phyloP scores from a whole-genome alignment of 768 basidiomycete genomes.

The Collybia sordida region DNA sequence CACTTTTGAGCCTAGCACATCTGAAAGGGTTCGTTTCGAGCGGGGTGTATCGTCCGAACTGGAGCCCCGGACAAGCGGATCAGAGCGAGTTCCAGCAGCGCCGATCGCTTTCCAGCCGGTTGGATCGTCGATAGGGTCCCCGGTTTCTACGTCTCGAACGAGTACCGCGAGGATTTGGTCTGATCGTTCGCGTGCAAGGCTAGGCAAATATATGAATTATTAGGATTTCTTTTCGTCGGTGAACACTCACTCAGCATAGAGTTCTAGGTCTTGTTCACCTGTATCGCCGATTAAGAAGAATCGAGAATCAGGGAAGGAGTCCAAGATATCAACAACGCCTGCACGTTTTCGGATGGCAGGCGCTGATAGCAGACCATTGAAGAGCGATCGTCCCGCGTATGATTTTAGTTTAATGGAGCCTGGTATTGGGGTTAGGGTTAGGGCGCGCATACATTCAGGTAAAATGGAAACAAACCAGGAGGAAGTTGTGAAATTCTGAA shows the following conservation, averaged over 20 bases:
- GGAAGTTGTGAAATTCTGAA: constrained; percentile 70
- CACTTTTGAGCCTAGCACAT: constrained; percentile 3
- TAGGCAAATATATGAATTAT: constrained; percentile 10
- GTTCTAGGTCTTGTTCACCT: constrained; percentile 93
- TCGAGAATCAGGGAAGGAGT: constrained; percentile 66
- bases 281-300: constrained; percentile 92
- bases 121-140: constrained; percentile 57
- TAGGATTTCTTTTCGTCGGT: neutral
- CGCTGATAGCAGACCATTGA: constrained; percentile 80
- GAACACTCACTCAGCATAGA: constrained; percentile 66
- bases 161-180: constrained; percentile 76
- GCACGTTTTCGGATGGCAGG: constrained; percentile 82
- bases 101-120: constrained; percentile 48
- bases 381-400: constrained; percentile 80
- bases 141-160: constrained; percentile 69
- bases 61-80: neutral
- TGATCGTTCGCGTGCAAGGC: constrained; percentile 67
- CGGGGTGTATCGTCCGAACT: constrained; percentile 8
- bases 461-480: constrained; percentile 36
- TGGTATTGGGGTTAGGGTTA: constrained; percentile 16
- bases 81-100: constrained; percentile 20
- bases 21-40: constrained; percentile 9
- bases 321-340: constrained; percentile 75
- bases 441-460: neutral
- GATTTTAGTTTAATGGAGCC: constrained; percentile 83